Percentiles rank a stretch among this genome's conserved stretches.
Evolutionary conservation across 2,329 filamentous ascomycete species (phyloP).

Genomic region (Colletotrichum camelliae): DNA sequence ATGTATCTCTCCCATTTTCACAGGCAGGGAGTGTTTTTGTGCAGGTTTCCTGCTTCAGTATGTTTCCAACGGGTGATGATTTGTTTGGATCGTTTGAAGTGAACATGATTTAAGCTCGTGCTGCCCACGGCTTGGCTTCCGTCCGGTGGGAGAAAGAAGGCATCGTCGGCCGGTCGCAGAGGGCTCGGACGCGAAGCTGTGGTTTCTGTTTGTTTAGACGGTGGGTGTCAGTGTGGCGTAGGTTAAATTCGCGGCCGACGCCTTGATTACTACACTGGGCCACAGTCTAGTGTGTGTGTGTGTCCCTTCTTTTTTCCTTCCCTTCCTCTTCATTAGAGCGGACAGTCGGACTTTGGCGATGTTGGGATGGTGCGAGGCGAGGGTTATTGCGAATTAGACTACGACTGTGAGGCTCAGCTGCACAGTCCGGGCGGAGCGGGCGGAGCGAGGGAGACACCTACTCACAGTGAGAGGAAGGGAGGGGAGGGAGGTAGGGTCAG

Average conservation of each 20-base stretch:
- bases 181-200: slow-evolving; percentile 6
- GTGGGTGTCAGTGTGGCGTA: slow-evolving; percentile 17
- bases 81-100: background rate
- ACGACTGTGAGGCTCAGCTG: slow-evolving; percentile 14
- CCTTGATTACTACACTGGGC: background rate
- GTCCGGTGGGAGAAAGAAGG: background rate
- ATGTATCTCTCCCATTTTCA: background rate
- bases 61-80: background rate
- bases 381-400: background rate
- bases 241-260: background rate
- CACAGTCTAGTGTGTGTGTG: background rate
- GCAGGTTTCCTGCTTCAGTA: background rate
- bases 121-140: background rate
- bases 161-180: background rate
- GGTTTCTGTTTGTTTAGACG: slow-evolving; percentile 14
- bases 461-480: background rate
- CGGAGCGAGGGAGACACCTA: background rate
- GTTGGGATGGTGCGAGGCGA: background rate
- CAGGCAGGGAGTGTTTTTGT: background rate
- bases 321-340: background rate
- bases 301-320: background rate
- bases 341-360: background rate
- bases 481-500: background rate
- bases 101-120: background rate
- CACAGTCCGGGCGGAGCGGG: slow-evolving; percentile 7